A percentile compares a stretch with the other conserved stretches of the same genome.
Evolutionary conservation across 2,329 filamentous ascomycete species (phyloP).

Genomic region (Botryotinia narcissicola): DNA sequence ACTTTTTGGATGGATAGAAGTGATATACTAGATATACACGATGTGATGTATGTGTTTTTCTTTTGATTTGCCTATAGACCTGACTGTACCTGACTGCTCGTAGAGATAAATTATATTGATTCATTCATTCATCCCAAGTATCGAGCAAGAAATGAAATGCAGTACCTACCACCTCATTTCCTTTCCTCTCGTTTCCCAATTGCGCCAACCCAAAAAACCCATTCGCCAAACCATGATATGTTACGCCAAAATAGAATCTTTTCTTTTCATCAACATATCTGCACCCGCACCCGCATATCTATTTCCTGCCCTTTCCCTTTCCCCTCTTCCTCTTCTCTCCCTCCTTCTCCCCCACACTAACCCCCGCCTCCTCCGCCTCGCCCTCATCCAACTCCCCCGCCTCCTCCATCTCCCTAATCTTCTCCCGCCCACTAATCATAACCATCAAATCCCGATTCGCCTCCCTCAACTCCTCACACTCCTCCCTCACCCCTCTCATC

Average conservation of each 20-base stretch:
- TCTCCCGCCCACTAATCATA: slow-evolving; percentile 82
- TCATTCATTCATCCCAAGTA: neutral
- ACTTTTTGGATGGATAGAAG: too few relatives aligned
- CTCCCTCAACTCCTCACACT: slow-evolving; percentile 82
- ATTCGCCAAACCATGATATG: neutral
- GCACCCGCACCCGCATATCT: neutral
- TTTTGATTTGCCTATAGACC: neutral
- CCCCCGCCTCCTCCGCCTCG: slow-evolving; percentile 71
- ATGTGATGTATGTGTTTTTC: neutral
- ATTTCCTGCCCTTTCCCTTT: slow-evolving; percentile 34
- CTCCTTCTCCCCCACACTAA: slow-evolving; percentile 44
- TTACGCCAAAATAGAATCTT: neutral
- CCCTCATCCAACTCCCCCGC: slow-evolving; percentile 59
- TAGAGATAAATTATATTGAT: neutral
- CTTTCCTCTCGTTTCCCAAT: neutral
- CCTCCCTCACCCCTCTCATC: slow-evolving; percentile 74
- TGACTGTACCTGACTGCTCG: neutral
- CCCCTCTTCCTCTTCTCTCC: slow-evolving; percentile 31
- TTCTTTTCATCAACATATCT: neutral
- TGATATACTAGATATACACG: neutral
- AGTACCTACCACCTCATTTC: neutral
- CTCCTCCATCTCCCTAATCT: slow-evolving; percentile 66
- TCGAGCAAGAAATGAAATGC: neutral
- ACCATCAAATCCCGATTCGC: slow-evolving; percentile 84
- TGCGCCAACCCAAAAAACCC: neutral